Conservation (phyloP, 2,329 filamentous ascomycete species). For the Colletotrichum phormii region DNA sequence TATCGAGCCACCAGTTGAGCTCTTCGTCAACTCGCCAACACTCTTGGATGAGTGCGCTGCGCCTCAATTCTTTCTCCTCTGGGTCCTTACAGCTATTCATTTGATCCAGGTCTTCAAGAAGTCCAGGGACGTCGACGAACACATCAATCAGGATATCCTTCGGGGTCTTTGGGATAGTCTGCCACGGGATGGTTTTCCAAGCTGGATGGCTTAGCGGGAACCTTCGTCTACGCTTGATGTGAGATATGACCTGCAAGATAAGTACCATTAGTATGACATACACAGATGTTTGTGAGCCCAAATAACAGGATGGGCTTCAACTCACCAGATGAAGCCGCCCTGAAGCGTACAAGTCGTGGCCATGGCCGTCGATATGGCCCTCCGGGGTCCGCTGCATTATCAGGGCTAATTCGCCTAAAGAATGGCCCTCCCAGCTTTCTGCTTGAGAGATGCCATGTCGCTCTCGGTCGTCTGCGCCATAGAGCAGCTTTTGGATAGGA, state of each 20-base stretch:
- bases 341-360: conserved; percentile 40
- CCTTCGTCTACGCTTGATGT: conserved; percentile 38
- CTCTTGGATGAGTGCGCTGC: conserved; percentile 12
- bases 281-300: too few species aligned
- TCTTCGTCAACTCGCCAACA: conserved; percentile 35
- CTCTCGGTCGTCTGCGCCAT: conserved; percentile 35
- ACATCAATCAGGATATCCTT: conserved; percentile 47
- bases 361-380: conserved; percentile 24
- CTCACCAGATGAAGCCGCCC: conserved; percentile 40
- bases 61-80: neutral
- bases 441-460: conserved; percentile 30
- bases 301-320: fast-evolving
- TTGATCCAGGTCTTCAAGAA: conserved; percentile 43
- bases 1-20: conserved; percentile 28
- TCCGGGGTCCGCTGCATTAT: conserved; percentile 23
- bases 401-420: conserved; percentile 34
- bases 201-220: conserved; percentile 43
- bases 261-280: neutral
- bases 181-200: conserved; percentile 49
- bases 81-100: conserved; percentile 36
- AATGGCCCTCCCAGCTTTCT: conserved; percentile 38
- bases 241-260: conserved; percentile 4
- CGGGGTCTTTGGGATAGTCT: conserved; percentile 42
- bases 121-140: conserved; percentile 43
- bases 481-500: conserved; percentile 26